Evolutionary conservation across 2,329 filamentous ascomycete species (phyloP), one percentile per base, ranked within the genome.

Genomic region (Monosporascus sp.): DNA sequence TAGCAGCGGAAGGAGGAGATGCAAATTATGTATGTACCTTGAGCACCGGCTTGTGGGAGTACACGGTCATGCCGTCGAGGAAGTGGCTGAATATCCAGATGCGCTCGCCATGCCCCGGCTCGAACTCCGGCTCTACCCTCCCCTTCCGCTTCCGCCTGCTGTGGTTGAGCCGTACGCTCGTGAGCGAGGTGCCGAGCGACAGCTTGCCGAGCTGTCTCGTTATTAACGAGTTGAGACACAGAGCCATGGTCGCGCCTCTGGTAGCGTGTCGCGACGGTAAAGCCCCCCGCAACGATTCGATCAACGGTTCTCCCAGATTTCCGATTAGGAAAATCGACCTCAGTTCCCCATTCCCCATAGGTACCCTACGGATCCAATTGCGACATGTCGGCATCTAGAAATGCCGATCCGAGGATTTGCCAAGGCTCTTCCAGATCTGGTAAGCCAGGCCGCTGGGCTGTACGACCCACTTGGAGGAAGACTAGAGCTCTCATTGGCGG

Each of bases 41-140:
- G 9, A 82, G 54, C 4, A 70, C 67, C 18, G 72, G 69, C 22
- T 67, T 67, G 62, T 77, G 76, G 49, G 77, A 80, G 67, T 81
- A 83, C 52, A 83, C 71, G 48, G 80, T 72, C 65, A 80, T 72
- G 47, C 80, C 73, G 17, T 74, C 70, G 51, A 72, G 63, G 51
- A 80, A 69, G 66, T 84, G 75, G 61, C 71, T 69, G 63, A 77
- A 81, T 50, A 83, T 67, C 74, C 75, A 85, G 63, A 85, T 80
- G 63, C 77, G 74, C 71, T 83, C 79, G 63, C 80, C 81, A 54
- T 81, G 79, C 54, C 72, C 72, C 41, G 71, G 63, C 18, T 51
- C 49, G 57, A 66, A 68, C 39, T 56, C 45, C 8, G 59, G 55
- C 39, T 54, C 55, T 43, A 57, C 54, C 43, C 41, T 50, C 45